Evolutionary conservation across 2,329 filamentous ascomycete species (phyloP).

Genomic region (Penicillium sp.): DNA sequence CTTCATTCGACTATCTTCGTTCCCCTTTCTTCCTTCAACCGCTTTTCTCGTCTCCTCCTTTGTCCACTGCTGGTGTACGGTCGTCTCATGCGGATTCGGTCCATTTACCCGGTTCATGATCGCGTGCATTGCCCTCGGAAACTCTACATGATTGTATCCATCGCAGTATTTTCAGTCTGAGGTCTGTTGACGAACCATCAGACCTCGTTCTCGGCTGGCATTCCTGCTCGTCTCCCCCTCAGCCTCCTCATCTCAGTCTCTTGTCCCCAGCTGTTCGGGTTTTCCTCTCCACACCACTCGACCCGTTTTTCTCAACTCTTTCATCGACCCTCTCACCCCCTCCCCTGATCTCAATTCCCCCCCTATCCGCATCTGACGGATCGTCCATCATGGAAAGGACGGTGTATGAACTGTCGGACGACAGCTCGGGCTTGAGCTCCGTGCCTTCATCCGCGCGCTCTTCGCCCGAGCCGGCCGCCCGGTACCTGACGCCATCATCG

Average conservation of each 20-base stretch:
- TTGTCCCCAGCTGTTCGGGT: background rate
- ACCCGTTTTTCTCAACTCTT: constrained; percentile 3
- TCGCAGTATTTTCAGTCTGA: background rate
- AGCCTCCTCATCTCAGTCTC: background rate
- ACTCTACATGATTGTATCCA: constrained; percentile 8
- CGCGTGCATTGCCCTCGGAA: background rate
- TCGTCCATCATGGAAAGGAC: constrained; percentile 12
- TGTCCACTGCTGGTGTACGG: no score
- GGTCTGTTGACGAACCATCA: no score
- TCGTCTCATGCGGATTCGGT: no score
- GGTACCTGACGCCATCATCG: constrained; percentile 41
- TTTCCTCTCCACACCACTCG: background rate
- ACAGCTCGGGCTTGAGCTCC: constrained; percentile 38
- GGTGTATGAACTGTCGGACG: constrained; percentile 29
- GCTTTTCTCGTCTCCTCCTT: background rate
- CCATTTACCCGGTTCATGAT: background rate
- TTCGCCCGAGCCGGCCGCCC: constrained; percentile 28
- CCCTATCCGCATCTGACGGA: background rate
- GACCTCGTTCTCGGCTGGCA: background rate
- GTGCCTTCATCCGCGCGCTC: constrained; percentile 35
- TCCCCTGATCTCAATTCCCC: background rate
- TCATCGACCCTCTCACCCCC: background rate
- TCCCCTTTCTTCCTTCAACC: constrained; percentile 1
- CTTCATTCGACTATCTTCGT: background rate
- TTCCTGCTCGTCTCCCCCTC: constrained; percentile 4